A percentile compares a stretch with the other conserved stretches of the same genome.
These are phyloP conservation scores for Raffaelea deltoideospora DNA, from an alignment of 2,329 filamentous ascomycete genomes.

Conservation along the genomic window DNA sequence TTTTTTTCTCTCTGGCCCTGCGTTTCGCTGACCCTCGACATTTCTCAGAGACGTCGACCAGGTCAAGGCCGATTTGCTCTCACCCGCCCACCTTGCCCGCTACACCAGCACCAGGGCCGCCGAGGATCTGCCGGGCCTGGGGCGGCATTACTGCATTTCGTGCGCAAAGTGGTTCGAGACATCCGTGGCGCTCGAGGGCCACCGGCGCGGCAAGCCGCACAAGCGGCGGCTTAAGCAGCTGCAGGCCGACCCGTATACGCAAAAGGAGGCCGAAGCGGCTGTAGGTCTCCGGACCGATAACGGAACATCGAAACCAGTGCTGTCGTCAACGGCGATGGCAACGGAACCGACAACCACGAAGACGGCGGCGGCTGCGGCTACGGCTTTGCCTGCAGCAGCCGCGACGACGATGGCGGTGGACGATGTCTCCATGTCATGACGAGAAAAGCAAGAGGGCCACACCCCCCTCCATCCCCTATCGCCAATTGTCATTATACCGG, in stretches of 20 bases:
- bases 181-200: conserved; percentile 57
- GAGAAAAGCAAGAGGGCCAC: not conserved
- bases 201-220: conserved; percentile 81
- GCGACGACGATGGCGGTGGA: no score
- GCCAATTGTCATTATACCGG: no score
- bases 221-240: conserved; percentile 84
- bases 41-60: conserved; percentile 75
- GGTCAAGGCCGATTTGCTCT: conserved; percentile 67
- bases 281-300: conserved; percentile 30
- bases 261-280: conserved; percentile 73
- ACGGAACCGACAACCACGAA: not conserved
- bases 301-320: not conserved
- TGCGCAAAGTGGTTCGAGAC: conserved; percentile 96
- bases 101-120: conserved; percentile 64
- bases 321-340: not conserved
- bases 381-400: not conserved
- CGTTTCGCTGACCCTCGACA: conserved; percentile 6
- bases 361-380: not conserved
- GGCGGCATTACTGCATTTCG: conserved; percentile 75
- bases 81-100: conserved; percentile 63
- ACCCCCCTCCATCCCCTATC: no score
- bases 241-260: conserved; percentile 70
- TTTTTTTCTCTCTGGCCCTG: not conserved
- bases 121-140: conserved; percentile 80
- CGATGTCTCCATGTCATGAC: conserved; percentile 1